Percentiles rank a stretch among this genome's conserved stretches.
These are phyloP conservation scores for Pichia sp. DNA, from an alignment of 1,139 yeast genomes.

Conservation along the genomic window DNA sequence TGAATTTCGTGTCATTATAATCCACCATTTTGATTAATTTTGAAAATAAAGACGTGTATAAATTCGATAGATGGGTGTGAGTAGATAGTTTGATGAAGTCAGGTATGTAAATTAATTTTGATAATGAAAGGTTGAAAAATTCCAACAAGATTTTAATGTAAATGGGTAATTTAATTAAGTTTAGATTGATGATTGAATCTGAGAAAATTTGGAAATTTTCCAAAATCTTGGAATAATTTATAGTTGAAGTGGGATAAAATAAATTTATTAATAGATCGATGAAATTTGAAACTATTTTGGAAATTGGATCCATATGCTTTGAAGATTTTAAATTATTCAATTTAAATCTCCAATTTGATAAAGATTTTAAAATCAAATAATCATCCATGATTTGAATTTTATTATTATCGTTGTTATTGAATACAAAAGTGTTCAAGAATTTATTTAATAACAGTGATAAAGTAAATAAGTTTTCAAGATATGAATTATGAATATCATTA, in stretches of 20 bases:
- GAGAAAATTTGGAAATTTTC: conserved; percentile 5
- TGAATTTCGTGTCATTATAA: conserved; percentile 14
- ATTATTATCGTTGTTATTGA: conserved; percentile 11
- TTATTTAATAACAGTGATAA: conserved; percentile 16
- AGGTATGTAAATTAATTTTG: conserved; percentile 16
- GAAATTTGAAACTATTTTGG: conserved; percentile 10
- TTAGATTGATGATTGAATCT: conserved; percentile 1
- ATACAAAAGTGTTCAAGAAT: conserved; percentile 19
- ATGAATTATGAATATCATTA: conserved; percentile 12
- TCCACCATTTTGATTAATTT: conserved; percentile 10
- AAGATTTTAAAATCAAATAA: conserved; percentile 18
- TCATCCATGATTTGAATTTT: conserved; percentile 2
- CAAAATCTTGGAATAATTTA: background rate
- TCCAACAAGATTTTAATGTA: conserved; percentile 18
- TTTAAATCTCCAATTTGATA: conserved; percentile 22
- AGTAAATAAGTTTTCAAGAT: conserved; percentile 19
- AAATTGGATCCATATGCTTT: background rate
- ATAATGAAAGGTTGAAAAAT: conserved; percentile 16
- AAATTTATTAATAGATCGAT: conserved; percentile 16
- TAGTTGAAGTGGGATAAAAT: conserved; percentile 19
- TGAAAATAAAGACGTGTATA: conserved; percentile 8
- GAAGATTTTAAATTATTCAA: conserved; percentile 9
- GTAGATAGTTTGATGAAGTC: background rate
- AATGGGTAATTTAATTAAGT: conserved; percentile 17
- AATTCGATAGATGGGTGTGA: background rate